A percentile compares a stretch with the other conserved stretches of the same genome.
Conservation (phyloP, 1,284 basidiomycete species). For the Malassezia sympodialis region DNA sequence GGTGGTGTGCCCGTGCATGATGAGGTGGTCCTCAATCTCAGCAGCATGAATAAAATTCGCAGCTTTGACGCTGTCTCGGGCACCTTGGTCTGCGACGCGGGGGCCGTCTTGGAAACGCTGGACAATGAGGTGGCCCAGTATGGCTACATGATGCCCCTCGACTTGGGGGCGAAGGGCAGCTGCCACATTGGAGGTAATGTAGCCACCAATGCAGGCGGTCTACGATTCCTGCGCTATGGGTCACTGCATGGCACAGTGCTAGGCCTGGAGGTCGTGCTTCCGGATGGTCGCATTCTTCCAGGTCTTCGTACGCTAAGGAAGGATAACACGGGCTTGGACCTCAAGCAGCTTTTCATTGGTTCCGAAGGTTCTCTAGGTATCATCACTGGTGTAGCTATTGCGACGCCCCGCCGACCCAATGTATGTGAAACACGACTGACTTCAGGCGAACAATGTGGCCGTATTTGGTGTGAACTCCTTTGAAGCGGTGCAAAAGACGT, state of each 20-base stretch:
- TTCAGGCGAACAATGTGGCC: constrained; percentile 52
- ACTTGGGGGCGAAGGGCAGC: constrained; percentile 93
- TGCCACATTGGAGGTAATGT: constrained; percentile 98
- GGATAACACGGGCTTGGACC: constrained; percentile 98
- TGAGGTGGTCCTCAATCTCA: constrained; percentile 74
- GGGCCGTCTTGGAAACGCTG: constrained; percentile 83
- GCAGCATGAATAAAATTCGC: constrained; percentile 73
- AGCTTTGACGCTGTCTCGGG: constrained; percentile 68
- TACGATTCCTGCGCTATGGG: constrained; percentile 86
- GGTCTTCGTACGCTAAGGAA: constrained; percentile 60
- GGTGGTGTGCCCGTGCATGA: constrained; percentile 82
- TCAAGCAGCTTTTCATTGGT: constrained; percentile 97
- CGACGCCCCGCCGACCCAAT: constrained; percentile 79
- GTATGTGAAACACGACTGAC: constrained; percentile 38
- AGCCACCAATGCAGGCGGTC: constrained; percentile 91
- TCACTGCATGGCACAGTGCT: constrained; percentile 89
- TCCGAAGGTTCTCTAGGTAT: constrained; percentile 92
- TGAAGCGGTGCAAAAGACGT: constrained; percentile 54
- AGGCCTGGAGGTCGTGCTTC: constrained; percentile 91
- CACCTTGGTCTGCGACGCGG: constrained; percentile 64
- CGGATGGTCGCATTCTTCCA: constrained; percentile 70
- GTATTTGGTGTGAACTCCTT: constrained; percentile 55
- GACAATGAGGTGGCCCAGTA: constrained; percentile 76
- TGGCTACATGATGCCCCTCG: constrained; percentile 92
- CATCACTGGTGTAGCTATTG: constrained; percentile 87